Conservation (phyloP, 208 protist genomes). For the Leishmania turanica region DNA sequence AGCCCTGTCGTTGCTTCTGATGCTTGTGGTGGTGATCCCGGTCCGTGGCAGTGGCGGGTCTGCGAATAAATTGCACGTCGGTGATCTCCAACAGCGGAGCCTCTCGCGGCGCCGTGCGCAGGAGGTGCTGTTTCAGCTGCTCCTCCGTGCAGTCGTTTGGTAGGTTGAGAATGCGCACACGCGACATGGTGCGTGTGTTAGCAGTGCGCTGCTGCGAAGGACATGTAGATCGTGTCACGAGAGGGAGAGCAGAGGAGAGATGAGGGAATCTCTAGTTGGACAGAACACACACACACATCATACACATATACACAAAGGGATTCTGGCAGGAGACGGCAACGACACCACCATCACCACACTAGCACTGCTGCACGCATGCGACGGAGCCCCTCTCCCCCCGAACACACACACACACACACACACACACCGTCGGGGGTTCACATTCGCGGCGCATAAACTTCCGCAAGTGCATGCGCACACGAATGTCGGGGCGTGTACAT, state of each 20-base stretch:
- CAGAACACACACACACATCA: background rate
- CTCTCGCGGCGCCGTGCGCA: constrained; percentile 56
- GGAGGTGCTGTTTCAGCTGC: constrained; percentile 90
- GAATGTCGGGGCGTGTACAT: no score
- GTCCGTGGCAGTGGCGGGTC: constrained; percentile 17
- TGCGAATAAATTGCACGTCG: constrained; percentile 64
- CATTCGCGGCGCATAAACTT: no score
- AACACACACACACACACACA: background rate
- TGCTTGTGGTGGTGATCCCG: constrained; percentile 18
- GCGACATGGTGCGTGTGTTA: constrained; percentile 54
- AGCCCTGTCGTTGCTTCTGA: constrained; percentile 16
- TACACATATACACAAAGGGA: background rate
- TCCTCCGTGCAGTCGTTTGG: constrained; percentile 94
- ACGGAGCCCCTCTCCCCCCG: background rate
- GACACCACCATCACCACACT: background rate
- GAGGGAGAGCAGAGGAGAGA: background rate
- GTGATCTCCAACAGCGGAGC: constrained; percentile 91
- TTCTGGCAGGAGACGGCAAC: background rate
- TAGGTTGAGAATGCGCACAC: constrained; percentile 95
- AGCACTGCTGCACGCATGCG: background rate
- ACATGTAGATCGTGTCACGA: background rate
- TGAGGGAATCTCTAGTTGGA: background rate
- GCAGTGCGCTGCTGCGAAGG: background rate
- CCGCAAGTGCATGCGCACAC: no score
- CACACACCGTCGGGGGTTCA: background rate